Evolutionary conservation across 2,329 filamentous ascomycete genomes (phyloP), one percentile per base, ranked within the genome.

Genomic region (Pseudogymnoascus sp.): DNA sequence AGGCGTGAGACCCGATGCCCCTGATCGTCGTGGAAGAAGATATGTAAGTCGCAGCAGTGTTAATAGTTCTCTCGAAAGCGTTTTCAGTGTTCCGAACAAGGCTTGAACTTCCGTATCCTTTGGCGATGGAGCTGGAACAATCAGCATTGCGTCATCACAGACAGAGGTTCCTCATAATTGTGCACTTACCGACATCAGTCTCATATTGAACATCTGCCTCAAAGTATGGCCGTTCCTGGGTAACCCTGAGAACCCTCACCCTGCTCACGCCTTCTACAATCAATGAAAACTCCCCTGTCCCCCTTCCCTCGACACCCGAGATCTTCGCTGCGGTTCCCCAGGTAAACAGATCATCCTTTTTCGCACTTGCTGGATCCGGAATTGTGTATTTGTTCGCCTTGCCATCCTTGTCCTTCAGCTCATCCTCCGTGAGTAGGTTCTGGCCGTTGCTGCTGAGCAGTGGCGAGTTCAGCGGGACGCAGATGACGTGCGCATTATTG

Each of bases 231-330:
- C 87, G 83, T 67, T 96, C 90, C 72, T 90, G 87, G 38, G 84
- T 82, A 58, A 94, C 76, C 70, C 85, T 87, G 60, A 91, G 88
- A 36, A 97, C 77, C 65, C 84, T 84, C 66, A 97, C 87, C 41
- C 94, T 84, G 66, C 87, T 82, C 16, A 90, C 81, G 14, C 94
- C 94, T 74, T 97, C 92, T 1, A 99, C 91, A 4, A 96, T 82
- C 60, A 99, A 76, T 63, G 87, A 87, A 70, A 96, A 87, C 72
- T 97, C 89, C 30, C 86, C 84, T 9, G 86, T 85, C 55, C 86
- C 85, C 62, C 86, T 83, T 28, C 90, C 89, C 73, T 93, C 89
- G 55, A 93, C 86, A 60, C 88, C 89, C 63, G 87, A 83, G 67
- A 93, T 89, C 76, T 87, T 91, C 35, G 88, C 90, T 25, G 92